A percentile compares a stretch with the other conserved stretches of the same genome.
Conservation (phyloP, 2,329 filamentous ascomycete species). For the Fusarium hainanense region DNA sequence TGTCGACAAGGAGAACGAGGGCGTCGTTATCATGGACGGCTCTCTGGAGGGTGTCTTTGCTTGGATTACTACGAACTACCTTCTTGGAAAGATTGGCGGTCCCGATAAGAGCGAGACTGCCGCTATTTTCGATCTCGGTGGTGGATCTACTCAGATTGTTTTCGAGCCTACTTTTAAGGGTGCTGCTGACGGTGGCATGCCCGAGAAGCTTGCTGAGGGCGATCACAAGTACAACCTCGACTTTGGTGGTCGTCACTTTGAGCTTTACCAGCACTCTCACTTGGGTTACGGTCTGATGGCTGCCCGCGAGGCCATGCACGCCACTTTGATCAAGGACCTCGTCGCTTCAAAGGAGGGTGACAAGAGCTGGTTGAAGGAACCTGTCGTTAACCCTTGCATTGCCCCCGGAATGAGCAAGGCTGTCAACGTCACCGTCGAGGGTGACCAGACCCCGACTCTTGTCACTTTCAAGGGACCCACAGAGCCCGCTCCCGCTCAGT, state of each 20-base stretch:
- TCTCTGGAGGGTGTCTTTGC: conserved; percentile 97
- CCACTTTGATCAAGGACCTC: conserved; percentile 76
- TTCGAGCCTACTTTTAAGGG: conserved; percentile 94
- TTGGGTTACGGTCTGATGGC: conserved; percentile 97
- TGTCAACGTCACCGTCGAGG: conserved; percentile 77
- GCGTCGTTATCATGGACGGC: conserved; percentile 97
- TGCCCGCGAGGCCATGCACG: conserved; percentile 87
- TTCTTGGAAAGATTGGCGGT: conserved; percentile 95
- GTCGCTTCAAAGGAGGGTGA: conserved; percentile 67
- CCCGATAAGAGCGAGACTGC: conserved; percentile 91
- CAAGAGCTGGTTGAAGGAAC: conserved; percentile 74
- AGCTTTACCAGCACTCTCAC: conserved; percentile 97
- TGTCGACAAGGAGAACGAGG: conserved; percentile 83
- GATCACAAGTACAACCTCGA: conserved; percentile 95
- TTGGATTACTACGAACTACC: conserved; percentile 99
- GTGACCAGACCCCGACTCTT: conserved; percentile 66
- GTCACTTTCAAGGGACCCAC: conserved; percentile 91
- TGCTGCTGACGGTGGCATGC: conserved; percentile 79
- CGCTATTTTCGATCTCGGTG: conserved; percentile 94
- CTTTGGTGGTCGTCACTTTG: conserved; percentile 91
- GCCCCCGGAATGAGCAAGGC: conserved; percentile 80
- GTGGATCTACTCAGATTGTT: conserved; percentile 97
- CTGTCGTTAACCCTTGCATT: conserved; percentile 87
- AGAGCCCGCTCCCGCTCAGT: conserved; percentile 81
- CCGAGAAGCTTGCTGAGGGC: conserved; percentile 83